A percentile compares a stretch with the other conserved stretches of the same genome.
These are phyloP conservation scores for Platanthera zijinensis DNA, from an alignment of 106 monocot species.

Conservation along the genomic window DNA sequence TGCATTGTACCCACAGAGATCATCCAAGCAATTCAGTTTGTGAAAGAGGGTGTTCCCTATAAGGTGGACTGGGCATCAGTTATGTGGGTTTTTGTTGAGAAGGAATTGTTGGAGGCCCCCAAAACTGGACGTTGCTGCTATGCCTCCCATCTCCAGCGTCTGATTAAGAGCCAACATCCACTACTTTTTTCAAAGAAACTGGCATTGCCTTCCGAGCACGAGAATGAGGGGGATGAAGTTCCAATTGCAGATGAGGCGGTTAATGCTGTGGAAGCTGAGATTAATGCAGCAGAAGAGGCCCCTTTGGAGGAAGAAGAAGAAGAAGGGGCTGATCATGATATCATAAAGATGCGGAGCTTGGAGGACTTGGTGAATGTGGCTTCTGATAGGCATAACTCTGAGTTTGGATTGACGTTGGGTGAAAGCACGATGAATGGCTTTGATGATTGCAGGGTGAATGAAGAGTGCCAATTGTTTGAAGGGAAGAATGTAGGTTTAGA, in stretches of 20 bases:
- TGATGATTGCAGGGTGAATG: constrained; percentile 11
- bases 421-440: constrained; percentile 17
- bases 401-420: constrained; percentile 3
- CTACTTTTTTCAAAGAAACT: constrained; percentile 28
- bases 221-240: neutral
- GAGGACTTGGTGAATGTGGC: constrained; percentile 1
- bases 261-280: neutral
- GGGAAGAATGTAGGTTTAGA: constrained; percentile 5
- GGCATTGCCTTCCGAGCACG: neutral
- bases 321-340: neutral
- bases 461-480: constrained; percentile 14
- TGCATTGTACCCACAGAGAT: constrained; percentile 56
- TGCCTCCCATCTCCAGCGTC: constrained; percentile 64
- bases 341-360: constrained; percentile 1
- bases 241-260: neutral
- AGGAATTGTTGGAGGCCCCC: constrained; percentile 50
- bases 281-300: neutral
- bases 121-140: constrained; percentile 58
- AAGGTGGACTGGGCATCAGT: constrained; percentile 81
- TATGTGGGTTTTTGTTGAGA: constrained; percentile 77
- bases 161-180: constrained; percentile 56
- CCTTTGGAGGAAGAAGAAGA: neutral
- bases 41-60: constrained; percentile 56
- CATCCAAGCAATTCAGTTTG: constrained; percentile 28
- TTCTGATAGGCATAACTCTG: neutral